Conservation (phyloP, 1,284 basidiomycete species). For the Peniophora sp. region DNA sequence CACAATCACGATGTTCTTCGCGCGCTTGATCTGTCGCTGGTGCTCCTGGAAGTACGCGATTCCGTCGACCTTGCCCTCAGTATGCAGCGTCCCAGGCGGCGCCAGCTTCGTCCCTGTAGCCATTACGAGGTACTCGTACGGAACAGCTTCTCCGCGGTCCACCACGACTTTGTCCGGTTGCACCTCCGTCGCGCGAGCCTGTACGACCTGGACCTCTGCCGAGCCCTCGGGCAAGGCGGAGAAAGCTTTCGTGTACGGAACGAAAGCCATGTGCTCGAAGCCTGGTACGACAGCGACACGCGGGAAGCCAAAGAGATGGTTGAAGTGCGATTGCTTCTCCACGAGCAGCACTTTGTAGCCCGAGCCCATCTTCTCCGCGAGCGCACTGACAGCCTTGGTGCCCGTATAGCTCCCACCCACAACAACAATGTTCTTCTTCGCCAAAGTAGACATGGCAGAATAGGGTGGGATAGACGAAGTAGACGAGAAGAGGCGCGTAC, state of each 20-base stretch:
- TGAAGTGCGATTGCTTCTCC: conserved; percentile 37
- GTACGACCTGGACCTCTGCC: conserved; percentile 16
- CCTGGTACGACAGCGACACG: conserved; percentile 30
- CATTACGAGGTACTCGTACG: conserved; percentile 23
- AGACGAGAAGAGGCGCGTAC: not conserved
- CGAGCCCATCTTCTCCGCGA: conserved; percentile 26
- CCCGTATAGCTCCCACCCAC: conserved; percentile 19
- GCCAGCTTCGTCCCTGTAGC: conserved; percentile 21
- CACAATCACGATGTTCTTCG: conserved; percentile 11
- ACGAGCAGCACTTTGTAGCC: conserved; percentile 31
- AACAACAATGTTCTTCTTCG: conserved; percentile 15
- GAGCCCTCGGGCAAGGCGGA: conserved; percentile 11
- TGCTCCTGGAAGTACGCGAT: conserved; percentile 12
- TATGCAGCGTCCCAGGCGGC: conserved; percentile 12
- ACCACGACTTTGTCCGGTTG: conserved; percentile 17
- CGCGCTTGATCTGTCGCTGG: conserved; percentile 9
- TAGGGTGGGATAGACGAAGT: not conserved
- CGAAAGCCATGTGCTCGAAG: conserved; percentile 35
- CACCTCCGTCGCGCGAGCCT: conserved; percentile 15
- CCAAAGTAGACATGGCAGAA: not conserved
- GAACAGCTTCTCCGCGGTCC: conserved; percentile 13
- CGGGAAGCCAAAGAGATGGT: conserved; percentile 31
- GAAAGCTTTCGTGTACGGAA: conserved; percentile 29
- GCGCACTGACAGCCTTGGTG: conserved; percentile 22
- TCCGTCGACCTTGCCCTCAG: conserved; percentile 9